Evolutionary conservation across 129 eudicot genomes (phyloP), one percentile per base, ranked within the genome.

Genomic region (Escallonia rubra): DNA sequence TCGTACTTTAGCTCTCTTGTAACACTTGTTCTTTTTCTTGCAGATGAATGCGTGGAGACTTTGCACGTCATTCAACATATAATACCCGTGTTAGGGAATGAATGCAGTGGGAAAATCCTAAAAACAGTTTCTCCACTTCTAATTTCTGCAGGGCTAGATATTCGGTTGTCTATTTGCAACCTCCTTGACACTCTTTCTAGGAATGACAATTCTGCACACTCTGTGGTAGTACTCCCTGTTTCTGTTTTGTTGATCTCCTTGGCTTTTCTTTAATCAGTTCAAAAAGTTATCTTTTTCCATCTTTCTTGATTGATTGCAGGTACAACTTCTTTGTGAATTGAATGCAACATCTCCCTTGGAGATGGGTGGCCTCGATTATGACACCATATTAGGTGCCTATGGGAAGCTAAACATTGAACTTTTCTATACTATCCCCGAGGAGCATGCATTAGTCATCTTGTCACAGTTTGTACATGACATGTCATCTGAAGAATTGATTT

Each of bases 331-430:
- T 43, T 71, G 80, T 43, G 93, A 86, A 69, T 76, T 92, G 53
- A 92, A 86, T 86, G 85, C 95, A 46, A 77, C 87, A 48, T 81
- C 87, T 34, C 66, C 72, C 7, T 67, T 78, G 77, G 95, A 90
- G 79, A 83, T 86, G 66, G 95, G 82, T 60, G 96, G 50, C 13
- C 91, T 78, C 74, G 98, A 92, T 83, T 89, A 83, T 82, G 98
- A 92, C 67, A 80, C 74, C 63, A 64, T 88, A 59, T 70, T 81
- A 6, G 70, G 72, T 86, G 91, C 98, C 63, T 92, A 89, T 70
- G 83, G 82, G 50, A 86, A 72, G 76, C 70, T 92, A 1, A 76
- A 59, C 49, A 62, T 64, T 44, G 81, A 86, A 12, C 84, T 83
- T 46, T 89, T 92, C 78, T 63, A 71, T 59, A 59, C 68, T 60